Conservation (phyloP, 2,329 filamentous ascomycete genomes). For the Paraphoma sp. region DNA sequence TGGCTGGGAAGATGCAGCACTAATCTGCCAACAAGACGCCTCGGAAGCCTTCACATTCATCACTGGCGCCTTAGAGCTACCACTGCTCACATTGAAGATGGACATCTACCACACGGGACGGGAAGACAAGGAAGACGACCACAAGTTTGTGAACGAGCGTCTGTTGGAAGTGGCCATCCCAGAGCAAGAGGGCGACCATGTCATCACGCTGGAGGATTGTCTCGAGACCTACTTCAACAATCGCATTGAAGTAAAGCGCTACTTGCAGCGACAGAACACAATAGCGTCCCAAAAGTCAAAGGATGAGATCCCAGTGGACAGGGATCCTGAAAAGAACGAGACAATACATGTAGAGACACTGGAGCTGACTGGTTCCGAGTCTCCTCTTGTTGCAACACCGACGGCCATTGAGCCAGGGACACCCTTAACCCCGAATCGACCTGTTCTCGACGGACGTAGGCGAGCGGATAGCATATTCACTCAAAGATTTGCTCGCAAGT, state of each 20-base stretch:
- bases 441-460: constrained; percentile 42
- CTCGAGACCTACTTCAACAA: constrained; percentile 96
- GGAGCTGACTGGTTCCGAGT: constrained; percentile 45
- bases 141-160: constrained; percentile 92
- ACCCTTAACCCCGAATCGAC: constrained; percentile 34
- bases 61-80: constrained; percentile 85
- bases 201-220: constrained; percentile 85
- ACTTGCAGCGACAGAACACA: constrained; percentile 69
- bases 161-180: constrained; percentile 92
- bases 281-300: constrained; percentile 54
- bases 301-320: constrained; percentile 33
- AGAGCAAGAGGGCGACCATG: constrained; percentile 69
- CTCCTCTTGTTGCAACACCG: constrained; percentile 44
- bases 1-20: constrained; percentile 83
- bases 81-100: constrained; percentile 88
- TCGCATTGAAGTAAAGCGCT: constrained; percentile 83
- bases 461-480: constrained; percentile 59
- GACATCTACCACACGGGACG: constrained; percentile 93
- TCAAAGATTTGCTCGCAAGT: constrained; percentile 49
- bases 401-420: constrained; percentile 31
- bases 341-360: constrained; percentile 53
- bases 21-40: constrained; percentile 87
- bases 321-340: constrained; percentile 44
- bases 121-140: constrained; percentile 82
- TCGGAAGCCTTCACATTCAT: constrained; percentile 97